phyloP scores from a whole-genome alignment of 2,329 filamentous ascomycete genomes.

The Ophiosphaerella narmari region DNA sequence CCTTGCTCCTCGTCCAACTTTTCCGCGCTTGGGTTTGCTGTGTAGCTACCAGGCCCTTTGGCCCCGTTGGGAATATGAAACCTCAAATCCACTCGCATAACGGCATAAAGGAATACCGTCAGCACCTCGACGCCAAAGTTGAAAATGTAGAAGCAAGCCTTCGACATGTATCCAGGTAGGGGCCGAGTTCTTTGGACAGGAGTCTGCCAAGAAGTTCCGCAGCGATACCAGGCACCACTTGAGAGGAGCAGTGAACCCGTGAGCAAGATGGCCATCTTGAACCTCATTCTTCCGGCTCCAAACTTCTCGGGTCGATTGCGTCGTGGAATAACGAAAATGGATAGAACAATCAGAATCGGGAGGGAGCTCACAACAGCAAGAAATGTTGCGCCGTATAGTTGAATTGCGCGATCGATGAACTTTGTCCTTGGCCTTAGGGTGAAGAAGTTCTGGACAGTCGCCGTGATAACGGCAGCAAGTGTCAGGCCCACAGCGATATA shows the following conservation, averaged over 20 bases:
- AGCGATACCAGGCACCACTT: slow-evolving; percentile 71
- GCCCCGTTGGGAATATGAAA: slow-evolving; percentile 78
- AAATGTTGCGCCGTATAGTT: slow-evolving; percentile 64
- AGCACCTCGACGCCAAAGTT: slow-evolving; percentile 75
- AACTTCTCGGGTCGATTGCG: slow-evolving; percentile 60
- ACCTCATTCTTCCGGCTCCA: slow-evolving; percentile 67
- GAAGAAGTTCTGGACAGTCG: slow-evolving; percentile 68
- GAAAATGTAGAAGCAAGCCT: slow-evolving; percentile 77
- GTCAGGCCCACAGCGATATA: slow-evolving; percentile 62
- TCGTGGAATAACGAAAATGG: slow-evolving; percentile 53
- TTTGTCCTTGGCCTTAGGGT: slow-evolving; percentile 61
- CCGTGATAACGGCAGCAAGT: slow-evolving; percentile 68
- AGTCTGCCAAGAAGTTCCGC: slow-evolving; percentile 60
- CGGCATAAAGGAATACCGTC: slow-evolving; percentile 68
- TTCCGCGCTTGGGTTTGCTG: background rate
- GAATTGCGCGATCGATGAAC: slow-evolving; percentile 63
- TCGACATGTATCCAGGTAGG: slow-evolving; percentile 71
- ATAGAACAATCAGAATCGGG: slow-evolving; percentile 61
- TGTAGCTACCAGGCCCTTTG: slow-evolving; percentile 48
- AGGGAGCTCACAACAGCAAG: slow-evolving; percentile 70
- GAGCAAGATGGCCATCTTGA: slow-evolving; percentile 68
- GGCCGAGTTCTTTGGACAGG: slow-evolving; percentile 50
- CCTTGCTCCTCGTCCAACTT: too few species aligned
- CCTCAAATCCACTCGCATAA: slow-evolving; percentile 71
- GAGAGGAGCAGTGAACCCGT: slow-evolving; percentile 63